phyloP scores from a whole-genome alignment of 306 rosid genomes.

The Cicer judaicum region DNA sequence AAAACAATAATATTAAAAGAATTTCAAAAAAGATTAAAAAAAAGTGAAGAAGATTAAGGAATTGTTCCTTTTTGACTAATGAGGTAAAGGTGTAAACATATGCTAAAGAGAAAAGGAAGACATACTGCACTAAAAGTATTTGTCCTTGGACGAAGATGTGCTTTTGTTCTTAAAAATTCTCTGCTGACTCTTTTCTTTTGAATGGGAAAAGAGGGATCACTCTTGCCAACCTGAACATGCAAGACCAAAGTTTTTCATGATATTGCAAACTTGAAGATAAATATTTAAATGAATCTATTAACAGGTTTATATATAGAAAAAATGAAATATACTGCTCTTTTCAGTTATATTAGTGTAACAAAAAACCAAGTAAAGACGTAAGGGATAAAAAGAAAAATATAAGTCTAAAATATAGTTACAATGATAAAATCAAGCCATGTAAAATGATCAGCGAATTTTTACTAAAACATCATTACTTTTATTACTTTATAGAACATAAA shows the following conservation, averaged over 20 bases:
- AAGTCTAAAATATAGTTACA: neutral
- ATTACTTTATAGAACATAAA: neutral
- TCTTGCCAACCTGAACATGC: constrained; percentile 74
- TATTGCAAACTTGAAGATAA: constrained; percentile 31
- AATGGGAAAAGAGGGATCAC: constrained; percentile 90
- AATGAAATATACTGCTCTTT: constrained; percentile 23
- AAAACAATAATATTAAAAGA: constrained; percentile 27
- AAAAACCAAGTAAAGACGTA: constrained; percentile 25
- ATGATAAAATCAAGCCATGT: neutral
- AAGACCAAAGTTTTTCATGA: constrained; percentile 26
- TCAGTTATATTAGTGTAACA: neutral
- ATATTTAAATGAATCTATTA: constrained; percentile 24
- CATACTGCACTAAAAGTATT: constrained; percentile 97
- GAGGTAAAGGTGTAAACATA: constrained; percentile 24
- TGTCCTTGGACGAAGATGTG: constrained; percentile 95
- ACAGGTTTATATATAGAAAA: constrained; percentile 11
- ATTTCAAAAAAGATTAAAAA: neutral
- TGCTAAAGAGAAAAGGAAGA: constrained; percentile 44
- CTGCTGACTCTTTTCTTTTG: constrained; percentile 92
- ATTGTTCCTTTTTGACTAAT: constrained; percentile 30
- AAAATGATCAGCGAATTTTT: constrained; percentile 15
- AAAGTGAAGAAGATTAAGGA: constrained; percentile 7
- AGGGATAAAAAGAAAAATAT: neutral
- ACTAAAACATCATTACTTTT: neutral
- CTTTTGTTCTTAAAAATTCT: constrained; percentile 93